Conservation (phyloP, 345 rosid species). For the Murraya paniculata region DNA sequence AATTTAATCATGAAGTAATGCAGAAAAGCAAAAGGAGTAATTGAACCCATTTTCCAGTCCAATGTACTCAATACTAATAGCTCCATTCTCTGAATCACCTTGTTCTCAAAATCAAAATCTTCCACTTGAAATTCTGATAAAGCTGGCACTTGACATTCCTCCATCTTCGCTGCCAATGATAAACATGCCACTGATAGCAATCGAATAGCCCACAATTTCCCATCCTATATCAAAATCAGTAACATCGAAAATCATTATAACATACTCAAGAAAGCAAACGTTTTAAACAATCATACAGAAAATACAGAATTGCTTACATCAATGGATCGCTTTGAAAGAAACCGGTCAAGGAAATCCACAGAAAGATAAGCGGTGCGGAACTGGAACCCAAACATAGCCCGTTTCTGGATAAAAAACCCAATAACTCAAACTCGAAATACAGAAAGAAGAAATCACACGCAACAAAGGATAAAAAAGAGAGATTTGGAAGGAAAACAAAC, state of each 20-base stretch:
- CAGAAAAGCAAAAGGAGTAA: constrained; percentile 76
- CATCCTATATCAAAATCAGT: constrained; percentile 42
- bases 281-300: neutral
- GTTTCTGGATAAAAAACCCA: constrained; percentile 40
- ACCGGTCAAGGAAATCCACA: constrained; percentile 62
- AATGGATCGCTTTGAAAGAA: constrained; percentile 57
- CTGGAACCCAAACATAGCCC: constrained; percentile 62
- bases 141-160: constrained; percentile 59
- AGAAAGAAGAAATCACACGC: neutral
- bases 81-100: constrained; percentile 66
- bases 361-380: constrained; percentile 72
- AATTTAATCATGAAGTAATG: constrained; percentile 51
- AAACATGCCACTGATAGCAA: constrained; percentile 74
- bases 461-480: neutral
- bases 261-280: neutral
- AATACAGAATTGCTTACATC: constrained; percentile 44
- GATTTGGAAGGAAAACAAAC: constrained; percentile 29
- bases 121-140: constrained; percentile 51
- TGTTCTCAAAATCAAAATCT: constrained; percentile 46
- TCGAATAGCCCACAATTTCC: constrained; percentile 67
- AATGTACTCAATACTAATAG: constrained; percentile 58
- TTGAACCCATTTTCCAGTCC: constrained; percentile 69
- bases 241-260: neutral
- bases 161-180: constrained; percentile 86
- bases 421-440: neutral